These are phyloP conservation scores for Daldinia sp. DNA, from an alignment of 2,329 filamentous ascomycete species.

Conservation along the genomic window DNA sequence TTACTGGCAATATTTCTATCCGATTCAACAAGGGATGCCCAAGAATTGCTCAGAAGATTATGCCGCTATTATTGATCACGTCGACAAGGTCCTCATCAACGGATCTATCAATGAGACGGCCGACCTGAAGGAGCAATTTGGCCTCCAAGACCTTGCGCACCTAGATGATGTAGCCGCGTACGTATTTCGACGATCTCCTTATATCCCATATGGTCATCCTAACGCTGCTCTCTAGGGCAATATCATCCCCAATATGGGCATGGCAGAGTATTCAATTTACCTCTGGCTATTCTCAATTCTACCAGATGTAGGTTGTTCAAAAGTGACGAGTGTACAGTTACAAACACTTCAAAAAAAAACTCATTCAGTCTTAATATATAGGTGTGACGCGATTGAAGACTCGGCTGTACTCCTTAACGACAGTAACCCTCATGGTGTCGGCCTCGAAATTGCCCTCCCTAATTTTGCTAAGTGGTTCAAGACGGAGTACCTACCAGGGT, in stretches of 20 bases:
- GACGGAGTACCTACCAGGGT: slow-evolving; percentile 58
- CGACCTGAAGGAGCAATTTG: slow-evolving; percentile 65
- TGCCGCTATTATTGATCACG: slow-evolving; percentile 63
- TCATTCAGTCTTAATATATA: slow-evolving; percentile 10
- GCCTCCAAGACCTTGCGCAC: slow-evolving; percentile 61
- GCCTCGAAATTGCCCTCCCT: slow-evolving; percentile 63
- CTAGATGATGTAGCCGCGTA: slow-evolving; percentile 61
- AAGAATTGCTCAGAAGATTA: slow-evolving; percentile 68
- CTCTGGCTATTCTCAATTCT: slow-evolving; percentile 53
- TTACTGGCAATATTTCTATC: slow-evolving; percentile 70
- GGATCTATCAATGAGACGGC: slow-evolving; percentile 58
- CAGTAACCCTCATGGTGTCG: slow-evolving; percentile 61
- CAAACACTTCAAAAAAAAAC: slow-evolving; percentile 19
- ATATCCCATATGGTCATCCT: background rate
- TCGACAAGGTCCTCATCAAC: slow-evolving; percentile 62
- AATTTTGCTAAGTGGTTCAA: slow-evolving; percentile 69
- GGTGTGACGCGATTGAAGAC: slow-evolving; percentile 50
- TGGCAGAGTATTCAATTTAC: slow-evolving; percentile 56
- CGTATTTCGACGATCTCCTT: background rate
- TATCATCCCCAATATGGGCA: slow-evolving; percentile 43
- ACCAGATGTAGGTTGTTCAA: slow-evolving; percentile 48
- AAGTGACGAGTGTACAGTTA: slow-evolving; percentile 47
- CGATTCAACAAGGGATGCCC: slow-evolving; percentile 68
- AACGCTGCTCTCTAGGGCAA: slow-evolving; percentile 50
- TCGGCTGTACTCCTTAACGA: slow-evolving; percentile 37